Evolutionary conservation across 2,329 filamentous ascomycete species (phyloP).

Genomic region (Ophiostoma angusticollis): DNA sequence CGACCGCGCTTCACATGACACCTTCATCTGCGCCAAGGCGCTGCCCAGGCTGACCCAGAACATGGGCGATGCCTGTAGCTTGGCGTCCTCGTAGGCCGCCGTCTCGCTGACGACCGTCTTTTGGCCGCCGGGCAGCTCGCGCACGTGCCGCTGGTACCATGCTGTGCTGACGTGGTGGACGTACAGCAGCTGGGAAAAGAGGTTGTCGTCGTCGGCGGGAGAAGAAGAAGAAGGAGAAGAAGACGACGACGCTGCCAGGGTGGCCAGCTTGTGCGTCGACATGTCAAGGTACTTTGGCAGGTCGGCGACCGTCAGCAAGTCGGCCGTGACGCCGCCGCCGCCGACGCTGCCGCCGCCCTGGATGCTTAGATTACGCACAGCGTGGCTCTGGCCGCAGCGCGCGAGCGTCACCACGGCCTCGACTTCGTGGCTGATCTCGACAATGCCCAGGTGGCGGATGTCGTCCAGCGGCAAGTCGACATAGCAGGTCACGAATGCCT

Average conservation of each 20-base stretch:
- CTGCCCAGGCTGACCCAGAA: constrained; percentile 6
- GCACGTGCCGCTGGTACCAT: constrained; percentile 10
- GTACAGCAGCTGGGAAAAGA: constrained; percentile 12
- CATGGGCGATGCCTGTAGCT: constrained; percentile 5
- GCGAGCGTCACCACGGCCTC: constrained; percentile 13
- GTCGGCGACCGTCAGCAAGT: constrained; percentile 8
- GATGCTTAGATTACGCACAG: too few relatives aligned
- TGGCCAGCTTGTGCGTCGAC: constrained; percentile 10
- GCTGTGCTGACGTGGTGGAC: constrained; percentile 8
- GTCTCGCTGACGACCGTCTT: background rate
- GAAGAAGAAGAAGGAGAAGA: too few relatives aligned
- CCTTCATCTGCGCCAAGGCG: background rate
- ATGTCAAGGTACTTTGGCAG: constrained; percentile 8
- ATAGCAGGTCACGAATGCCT: constrained; percentile 12
- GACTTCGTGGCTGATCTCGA: constrained; percentile 13
- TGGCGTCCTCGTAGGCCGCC: background rate
- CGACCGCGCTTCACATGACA: too few relatives aligned
- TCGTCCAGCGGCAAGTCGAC: constrained; percentile 7
- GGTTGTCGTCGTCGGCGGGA: constrained; percentile 2
- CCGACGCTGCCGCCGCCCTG: background rate
- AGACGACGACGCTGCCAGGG: too few relatives aligned
- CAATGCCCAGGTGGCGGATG: constrained; percentile 9
- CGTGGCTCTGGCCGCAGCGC: constrained; percentile 7
- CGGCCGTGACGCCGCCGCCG: background rate
- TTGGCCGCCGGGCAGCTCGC: background rate